phyloP scores from a whole-genome alignment of 306 rosid species.

The Casuarina equisetifolia region DNA sequence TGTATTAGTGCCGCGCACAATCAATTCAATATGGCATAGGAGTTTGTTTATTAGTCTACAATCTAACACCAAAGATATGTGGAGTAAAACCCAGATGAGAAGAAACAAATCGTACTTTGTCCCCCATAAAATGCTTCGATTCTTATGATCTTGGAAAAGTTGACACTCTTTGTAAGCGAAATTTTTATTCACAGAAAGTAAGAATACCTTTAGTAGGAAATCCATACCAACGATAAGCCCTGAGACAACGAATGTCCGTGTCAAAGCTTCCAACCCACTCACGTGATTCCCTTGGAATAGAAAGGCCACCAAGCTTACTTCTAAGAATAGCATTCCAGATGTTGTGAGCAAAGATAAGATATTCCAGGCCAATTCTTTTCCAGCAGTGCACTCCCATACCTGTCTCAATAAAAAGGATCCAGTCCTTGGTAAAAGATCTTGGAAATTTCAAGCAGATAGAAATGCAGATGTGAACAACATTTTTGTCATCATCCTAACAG shows the following conservation, averaged over 20 bases:
- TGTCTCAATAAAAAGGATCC: constrained; percentile 34
- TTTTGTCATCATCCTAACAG: background rate
- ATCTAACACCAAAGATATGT: background rate
- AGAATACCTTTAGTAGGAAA: constrained; percentile 70
- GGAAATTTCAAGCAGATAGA: background rate
- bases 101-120: background rate
- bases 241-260: constrained; percentile 75
- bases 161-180: background rate
- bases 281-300: constrained; percentile 82
- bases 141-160: background rate
- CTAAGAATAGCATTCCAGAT: constrained; percentile 94
- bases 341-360: constrained; percentile 74
- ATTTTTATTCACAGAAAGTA: constrained; percentile 8
- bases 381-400: constrained; percentile 89
- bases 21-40: background rate
- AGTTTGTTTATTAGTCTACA: background rate
- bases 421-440: constrained; percentile 10
- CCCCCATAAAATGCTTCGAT: background rate
- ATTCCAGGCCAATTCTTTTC: constrained; percentile 73
- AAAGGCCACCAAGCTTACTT: constrained; percentile 97
- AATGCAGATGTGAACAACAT: background rate
- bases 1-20: background rate
- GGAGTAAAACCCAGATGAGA: background rate
- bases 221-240: constrained; percentile 82
- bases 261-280: constrained; percentile 71